phyloP scores from a whole-genome alignment of 768 basidiomycete species.

The Phlebiopsis flavidoalba region DNA sequence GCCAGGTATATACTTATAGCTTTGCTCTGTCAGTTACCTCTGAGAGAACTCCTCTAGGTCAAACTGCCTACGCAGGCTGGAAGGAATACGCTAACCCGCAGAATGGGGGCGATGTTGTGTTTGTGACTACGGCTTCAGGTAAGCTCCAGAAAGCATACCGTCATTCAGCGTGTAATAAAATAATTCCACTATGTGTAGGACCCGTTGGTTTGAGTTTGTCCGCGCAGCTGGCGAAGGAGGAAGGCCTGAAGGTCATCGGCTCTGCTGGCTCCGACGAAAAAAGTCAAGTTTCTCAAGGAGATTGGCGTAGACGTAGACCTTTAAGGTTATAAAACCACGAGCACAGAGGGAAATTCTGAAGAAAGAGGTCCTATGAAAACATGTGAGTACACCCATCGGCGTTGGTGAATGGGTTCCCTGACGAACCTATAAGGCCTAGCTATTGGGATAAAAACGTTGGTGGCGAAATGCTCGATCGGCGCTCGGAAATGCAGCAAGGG shows the following conservation, averaged over 20 bases:
- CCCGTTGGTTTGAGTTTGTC: constrained; percentile 63
- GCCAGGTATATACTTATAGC: constrained; percentile 18
- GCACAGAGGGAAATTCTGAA: constrained; percentile 43
- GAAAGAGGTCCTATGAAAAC: constrained; percentile 57
- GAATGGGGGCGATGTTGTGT: constrained; percentile 51
- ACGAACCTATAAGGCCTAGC: constrained; percentile 7
- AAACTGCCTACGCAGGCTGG: constrained; percentile 35
- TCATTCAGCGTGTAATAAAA: neutral
- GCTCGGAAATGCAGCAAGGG: constrained; percentile 8
- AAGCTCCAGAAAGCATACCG: neutral
- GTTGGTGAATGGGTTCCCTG: constrained; percentile 30
- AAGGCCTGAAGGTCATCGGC: constrained; percentile 57
- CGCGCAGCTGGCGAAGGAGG: constrained; percentile 37
- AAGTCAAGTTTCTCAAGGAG: constrained; percentile 48
- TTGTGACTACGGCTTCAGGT: constrained; percentile 42
- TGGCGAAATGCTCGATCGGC: constrained; percentile 23
- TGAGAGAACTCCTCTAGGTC: constrained; percentile 13
- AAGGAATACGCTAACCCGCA: constrained; percentile 35
- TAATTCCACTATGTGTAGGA: constrained; percentile 13
- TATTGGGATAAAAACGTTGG: constrained; percentile 30
- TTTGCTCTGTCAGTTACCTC: neutral
- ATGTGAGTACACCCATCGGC: constrained; percentile 33
- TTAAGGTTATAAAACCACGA: constrained; percentile 69
- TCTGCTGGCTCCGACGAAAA: constrained; percentile 74
- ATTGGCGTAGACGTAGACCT: constrained; percentile 63